These are phyloP conservation scores for Globisporangium spinosum DNA, from an alignment of 352 stramenopile species.

Conservation along the genomic window DNA sequence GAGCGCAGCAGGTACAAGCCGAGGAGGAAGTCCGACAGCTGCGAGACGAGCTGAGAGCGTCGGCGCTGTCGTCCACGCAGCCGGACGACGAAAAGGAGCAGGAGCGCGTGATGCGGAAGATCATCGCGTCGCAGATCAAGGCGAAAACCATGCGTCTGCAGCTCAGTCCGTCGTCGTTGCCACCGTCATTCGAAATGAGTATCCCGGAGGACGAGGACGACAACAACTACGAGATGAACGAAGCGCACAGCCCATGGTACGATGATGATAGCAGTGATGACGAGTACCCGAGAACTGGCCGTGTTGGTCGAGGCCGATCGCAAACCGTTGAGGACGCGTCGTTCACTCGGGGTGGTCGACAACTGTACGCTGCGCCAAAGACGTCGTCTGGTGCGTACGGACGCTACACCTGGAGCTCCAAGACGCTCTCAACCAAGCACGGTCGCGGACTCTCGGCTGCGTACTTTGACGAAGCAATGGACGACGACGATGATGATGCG, in stretches of 20 bases:
- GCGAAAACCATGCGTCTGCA: constrained; percentile 54
- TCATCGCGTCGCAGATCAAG: constrained; percentile 62
- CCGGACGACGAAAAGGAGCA: constrained; percentile 32
- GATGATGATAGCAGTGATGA: constrained; percentile 23
- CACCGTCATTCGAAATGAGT: constrained; percentile 25
- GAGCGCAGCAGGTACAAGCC: constrained; percentile 36
- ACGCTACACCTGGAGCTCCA: constrained; percentile 15
- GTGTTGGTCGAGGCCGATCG: constrained; percentile 20
- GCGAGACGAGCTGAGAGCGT: constrained; percentile 51
- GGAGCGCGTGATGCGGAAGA: constrained; percentile 63
- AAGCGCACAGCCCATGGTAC: constrained; percentile 20
- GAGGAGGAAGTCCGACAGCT: constrained; percentile 42
- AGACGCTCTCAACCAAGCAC: constrained; percentile 8
- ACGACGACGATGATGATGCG: constrained; percentile 9
- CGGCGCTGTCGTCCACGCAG: constrained; percentile 31
- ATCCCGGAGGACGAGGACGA: constrained; percentile 25
- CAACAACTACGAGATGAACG: constrained; percentile 19
- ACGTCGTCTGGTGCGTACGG: constrained; percentile 1
- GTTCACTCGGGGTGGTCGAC: constrained; percentile 18
- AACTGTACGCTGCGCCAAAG: constrained; percentile 19
- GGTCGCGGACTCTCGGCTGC: constrained; percentile 7
- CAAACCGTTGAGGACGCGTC: constrained; percentile 22
- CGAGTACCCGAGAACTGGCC: not conserved
- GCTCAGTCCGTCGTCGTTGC: constrained; percentile 30
- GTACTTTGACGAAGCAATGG: constrained; percentile 17